Percentiles rank a stretch among this genome's conserved stretches.
phyloP scores from a whole-genome alignment of 2,329 filamentous ascomycete genomes.

The Neofusicoccum cordaticola region DNA sequence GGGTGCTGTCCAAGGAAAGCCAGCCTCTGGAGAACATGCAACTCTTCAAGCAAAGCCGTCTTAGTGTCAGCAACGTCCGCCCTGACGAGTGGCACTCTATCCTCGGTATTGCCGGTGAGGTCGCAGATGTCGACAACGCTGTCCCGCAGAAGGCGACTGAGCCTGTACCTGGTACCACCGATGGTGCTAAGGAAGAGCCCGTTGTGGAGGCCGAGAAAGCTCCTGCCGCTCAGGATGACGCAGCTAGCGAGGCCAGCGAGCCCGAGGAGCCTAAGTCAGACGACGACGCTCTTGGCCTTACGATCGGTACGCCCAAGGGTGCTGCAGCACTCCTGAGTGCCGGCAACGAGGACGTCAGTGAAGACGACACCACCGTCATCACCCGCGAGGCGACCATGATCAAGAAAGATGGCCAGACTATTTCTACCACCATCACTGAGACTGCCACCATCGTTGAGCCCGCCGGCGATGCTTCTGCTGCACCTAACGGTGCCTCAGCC shows the following conservation, averaged over 20 bases:
- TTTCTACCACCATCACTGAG: background rate
- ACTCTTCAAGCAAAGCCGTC: conserved; percentile 73
- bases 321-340: conserved; percentile 7
- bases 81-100: conserved; percentile 65
- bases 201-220: background rate
- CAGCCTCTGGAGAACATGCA: conserved; percentile 72
- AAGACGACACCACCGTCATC: background rate
- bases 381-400: conserved; percentile 1
- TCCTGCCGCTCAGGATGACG: background rate
- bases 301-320: conserved; percentile 15
- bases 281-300: conserved; percentile 8
- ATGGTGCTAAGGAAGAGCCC: background rate
- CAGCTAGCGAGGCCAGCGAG: conserved; percentile 8
- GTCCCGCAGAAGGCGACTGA: conserved; percentile 1
- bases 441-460: background rate
- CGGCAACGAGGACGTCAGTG: background rate
- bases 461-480: background rate
- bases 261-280: conserved; percentile 7
- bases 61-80: conserved; percentile 74
- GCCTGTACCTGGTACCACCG: background rate
- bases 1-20: conserved; percentile 55
- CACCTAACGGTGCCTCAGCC: background rate
- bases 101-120: conserved; percentile 44
- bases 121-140: background rate
- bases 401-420: background rate